Evolutionary conservation across 75 land plant genomes (phyloP), one percentile per base, ranked within the genome.

Genomic region (Selaginella moellendorffii): DNA sequence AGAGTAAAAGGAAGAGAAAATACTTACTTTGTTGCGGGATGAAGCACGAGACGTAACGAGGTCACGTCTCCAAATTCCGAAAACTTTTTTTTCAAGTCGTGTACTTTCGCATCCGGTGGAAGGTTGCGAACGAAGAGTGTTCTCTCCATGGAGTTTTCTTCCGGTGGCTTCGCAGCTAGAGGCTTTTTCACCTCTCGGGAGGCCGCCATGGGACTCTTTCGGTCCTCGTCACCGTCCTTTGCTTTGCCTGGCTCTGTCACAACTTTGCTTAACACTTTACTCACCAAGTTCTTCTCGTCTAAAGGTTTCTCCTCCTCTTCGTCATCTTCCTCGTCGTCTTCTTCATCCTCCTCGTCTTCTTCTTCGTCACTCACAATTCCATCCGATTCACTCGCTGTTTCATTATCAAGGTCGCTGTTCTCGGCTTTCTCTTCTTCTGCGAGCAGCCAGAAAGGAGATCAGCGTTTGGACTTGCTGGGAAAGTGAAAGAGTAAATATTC

Each of bases 121-220:
- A 95, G 74, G 58, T 90, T 95, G 71, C 79, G 75, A 26, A 95
- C 76, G 71, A 86, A 95, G 27, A 95, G 52, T 25, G 88, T 84
- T 61, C 72, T 74, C 21, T 68, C 69, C 82, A 95, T 58, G 53
- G 31, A 24, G 9, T 65, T 19, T 10, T 56, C 59, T 36, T 36
- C 46, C 14, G n/a, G n/a, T n/a, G n/a, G n/a, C n/a, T n/a, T n/a
- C n/a, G 5, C 14, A 36, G 5, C 46, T 14, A 5, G 10, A 36
- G 14, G 10, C 46, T 36, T 36, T 14, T 36, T n/a, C n/a, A n/a
- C n/a, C n/a, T n/a, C n/a, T n/a, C 46, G 10, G 46, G 46, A 36
- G 46, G 5, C 14, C 14, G 46, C 46, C n/a, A n/a, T 36, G 5
- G 46, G 46, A 36, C 46, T 36, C 14, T 36, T 5, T 36, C 14